Base-by-base conservation (phyloP, 73 alveolate species). In the Paramecium pentaurelia region DNA sequence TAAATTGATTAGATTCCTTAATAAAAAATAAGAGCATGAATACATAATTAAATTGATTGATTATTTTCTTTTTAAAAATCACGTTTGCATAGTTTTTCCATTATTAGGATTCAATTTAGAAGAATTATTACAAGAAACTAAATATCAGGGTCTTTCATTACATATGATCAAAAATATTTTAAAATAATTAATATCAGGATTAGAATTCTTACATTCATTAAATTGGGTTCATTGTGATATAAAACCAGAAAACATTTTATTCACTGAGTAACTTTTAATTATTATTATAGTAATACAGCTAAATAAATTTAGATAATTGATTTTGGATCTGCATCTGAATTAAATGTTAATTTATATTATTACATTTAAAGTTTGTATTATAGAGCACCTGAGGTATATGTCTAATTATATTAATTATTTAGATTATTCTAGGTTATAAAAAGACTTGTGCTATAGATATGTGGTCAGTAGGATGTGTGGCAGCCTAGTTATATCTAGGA, bases 401-500 rank as follows among this genome's bases (percentile, higher is more conserved):
- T 28, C 10, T 25, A 28, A 64, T 8, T 30, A 18, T 28, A 34
- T 64, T 49, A 12, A 4, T 14, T 34, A 64, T 18, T 25, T 27
- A 64, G 84, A 64, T 64, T 25, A 32, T 64, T 28, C 84, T 64
- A 64, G 84, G 84, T 9, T 64, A 64, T 9, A 27, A 64, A 64
- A 64, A 64, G 28, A 64, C 84, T 9, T 32, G 25, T 22, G 25
- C 25, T 22, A 22, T 22, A 22, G 25, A 22, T 34, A 77, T 77
- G 64, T 77, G 90, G 90, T 47, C 77, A 47, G 80, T 77, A 27
- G 90, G 90, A 28, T 77, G 90, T 77, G 71, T 77, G 14, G 64
- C 71, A 12, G 90, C 70, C 2, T 20, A 77, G 25, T 16, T 77
- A 20, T 77, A 47, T 51, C 11, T 47, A 47, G 90, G 90, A 51